Base-by-base conservation (phyloP, 345 rosid species). In the Durio zibethinus region DNA sequence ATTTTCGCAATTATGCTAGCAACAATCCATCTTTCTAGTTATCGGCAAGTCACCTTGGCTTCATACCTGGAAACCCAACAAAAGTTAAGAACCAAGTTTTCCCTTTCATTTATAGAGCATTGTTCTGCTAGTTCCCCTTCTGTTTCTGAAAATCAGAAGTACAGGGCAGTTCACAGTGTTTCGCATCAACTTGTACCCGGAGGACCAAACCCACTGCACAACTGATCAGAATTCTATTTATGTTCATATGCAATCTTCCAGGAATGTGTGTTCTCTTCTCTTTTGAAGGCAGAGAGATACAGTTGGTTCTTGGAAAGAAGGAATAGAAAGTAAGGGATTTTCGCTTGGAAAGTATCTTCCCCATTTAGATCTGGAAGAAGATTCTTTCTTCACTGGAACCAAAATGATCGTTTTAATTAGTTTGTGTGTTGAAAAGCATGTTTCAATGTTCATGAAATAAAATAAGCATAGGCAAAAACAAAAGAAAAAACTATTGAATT, bases 171-270 rank as follows among this genome's bases (percentile, higher is more conserved):
- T 23, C 81, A n/a, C 33, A 71, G 43, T 29, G 76, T 72, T 33
- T 76, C 88, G 4, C 63, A 79, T 70, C 74, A 74, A 61, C 45
- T 21, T 48, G 89, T 87, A 56, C 90, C 92, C 0, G 84, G 84
- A 27, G 92, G 92, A 64, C 92, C 90, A 5, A 87, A 89, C 72
- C 90, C 92, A 14, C 90, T 89, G 76, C 92, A 89, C 78, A 89
- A 89, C 74, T 89, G 76, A 83, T 33, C 29, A 57, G 62, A 6
- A 18, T 40, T 33, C 43, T 75, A 59, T 45, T 47, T 18, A 42
- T 42, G 36, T 76, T 68, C 47, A 11, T 23, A 36, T 29, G 42
- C 25, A 63, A 52, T 36, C 16, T 61, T 60, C 45, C 56, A 3
- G 38, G 47, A 25, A 59, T 47, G 47, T 29, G 6, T 7, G 0